Conservation (phyloP, 768 basidiomycete species). For the Pisolithus albus region DNA sequence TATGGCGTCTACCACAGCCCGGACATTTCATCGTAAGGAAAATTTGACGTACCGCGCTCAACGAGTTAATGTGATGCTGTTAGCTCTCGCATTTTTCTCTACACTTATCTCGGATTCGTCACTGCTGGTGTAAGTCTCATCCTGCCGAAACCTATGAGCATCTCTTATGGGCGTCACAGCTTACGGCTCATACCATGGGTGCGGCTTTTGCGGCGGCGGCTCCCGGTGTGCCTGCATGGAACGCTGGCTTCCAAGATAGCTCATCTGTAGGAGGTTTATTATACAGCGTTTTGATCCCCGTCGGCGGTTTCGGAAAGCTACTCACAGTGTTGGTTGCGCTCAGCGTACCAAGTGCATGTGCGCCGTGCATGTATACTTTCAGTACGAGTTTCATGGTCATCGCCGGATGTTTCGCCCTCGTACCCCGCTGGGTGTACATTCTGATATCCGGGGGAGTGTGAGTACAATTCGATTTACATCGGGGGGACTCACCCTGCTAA, state of each 20-base stretch:
- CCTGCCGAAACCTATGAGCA: background rate
- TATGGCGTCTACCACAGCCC: conserved; percentile 47
- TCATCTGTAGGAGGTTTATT: conserved; percentile 42
- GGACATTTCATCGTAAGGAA: conserved; percentile 49
- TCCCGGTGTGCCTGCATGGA: conserved; percentile 32
- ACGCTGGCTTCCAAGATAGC: conserved; percentile 33
- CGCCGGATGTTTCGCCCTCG: conserved; percentile 23
- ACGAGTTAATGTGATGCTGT: background rate
- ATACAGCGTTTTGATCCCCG: conserved; percentile 30
- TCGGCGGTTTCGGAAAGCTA: conserved; percentile 42
- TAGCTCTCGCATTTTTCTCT: conserved; percentile 36
- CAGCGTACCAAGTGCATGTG: conserved; percentile 47
- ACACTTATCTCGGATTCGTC: conserved; percentile 42
- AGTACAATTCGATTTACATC: conserved; percentile 8
- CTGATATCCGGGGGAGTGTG: conserved; percentile 40
- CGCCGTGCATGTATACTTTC: conserved; percentile 54
- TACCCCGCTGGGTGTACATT: conserved; percentile 44
- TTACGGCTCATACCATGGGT: conserved; percentile 38
- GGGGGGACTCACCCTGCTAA: background rate
- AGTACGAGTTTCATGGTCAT: conserved; percentile 40
- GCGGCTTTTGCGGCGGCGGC: conserved; percentile 41
- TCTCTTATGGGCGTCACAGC: conserved; percentile 16
- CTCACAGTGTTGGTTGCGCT: conserved; percentile 46
- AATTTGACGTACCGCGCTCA: background rate
- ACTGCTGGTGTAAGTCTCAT: conserved; percentile 31